phyloP scores from a whole-genome alignment of 2,329 filamentous ascomycete species.

The Pestalotiopsis sp. region DNA sequence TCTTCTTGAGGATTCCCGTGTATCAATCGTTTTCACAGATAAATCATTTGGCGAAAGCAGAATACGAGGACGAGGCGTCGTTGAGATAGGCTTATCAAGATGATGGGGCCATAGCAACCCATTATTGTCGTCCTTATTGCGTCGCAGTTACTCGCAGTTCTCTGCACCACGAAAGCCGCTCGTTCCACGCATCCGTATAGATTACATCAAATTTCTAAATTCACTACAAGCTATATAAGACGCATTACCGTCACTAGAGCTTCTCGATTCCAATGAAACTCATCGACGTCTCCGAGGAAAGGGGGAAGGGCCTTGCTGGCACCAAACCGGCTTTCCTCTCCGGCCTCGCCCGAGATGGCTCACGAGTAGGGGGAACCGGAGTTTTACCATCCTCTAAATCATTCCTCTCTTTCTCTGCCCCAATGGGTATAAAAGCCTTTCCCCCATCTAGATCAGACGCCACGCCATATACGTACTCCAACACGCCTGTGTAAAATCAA shows the following conservation, averaged over 20 bases:
- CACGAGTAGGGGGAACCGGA: background rate
- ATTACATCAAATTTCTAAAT: background rate
- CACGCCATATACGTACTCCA: constrained; percentile 5
- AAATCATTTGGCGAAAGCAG: background rate
- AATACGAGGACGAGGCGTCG: background rate
- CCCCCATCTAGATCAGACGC: background rate
- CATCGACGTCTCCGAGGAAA: background rate
- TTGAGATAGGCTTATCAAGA: background rate
- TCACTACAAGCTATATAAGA: background rate
- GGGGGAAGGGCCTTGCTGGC: background rate
- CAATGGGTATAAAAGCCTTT: background rate
- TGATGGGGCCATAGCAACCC: too few species aligned
- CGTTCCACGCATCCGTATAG: background rate
- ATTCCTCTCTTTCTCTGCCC: background rate
- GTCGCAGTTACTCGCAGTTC: too few species aligned
- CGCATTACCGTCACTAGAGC: background rate
- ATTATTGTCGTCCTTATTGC: too few species aligned
- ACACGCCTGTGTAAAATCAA: background rate
- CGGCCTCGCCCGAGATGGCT: background rate
- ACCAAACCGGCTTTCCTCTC: background rate
- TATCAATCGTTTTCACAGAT: background rate
- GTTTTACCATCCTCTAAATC: background rate
- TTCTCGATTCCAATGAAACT: background rate
- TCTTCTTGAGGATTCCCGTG: background rate
- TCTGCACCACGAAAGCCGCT: background rate